Percentiles rank a stretch among this genome's conserved stretches.
phyloP scores from a whole-genome alignment of 2,329 filamentous ascomycete genomes.

The Cordyceps fumosorosea region DNA sequence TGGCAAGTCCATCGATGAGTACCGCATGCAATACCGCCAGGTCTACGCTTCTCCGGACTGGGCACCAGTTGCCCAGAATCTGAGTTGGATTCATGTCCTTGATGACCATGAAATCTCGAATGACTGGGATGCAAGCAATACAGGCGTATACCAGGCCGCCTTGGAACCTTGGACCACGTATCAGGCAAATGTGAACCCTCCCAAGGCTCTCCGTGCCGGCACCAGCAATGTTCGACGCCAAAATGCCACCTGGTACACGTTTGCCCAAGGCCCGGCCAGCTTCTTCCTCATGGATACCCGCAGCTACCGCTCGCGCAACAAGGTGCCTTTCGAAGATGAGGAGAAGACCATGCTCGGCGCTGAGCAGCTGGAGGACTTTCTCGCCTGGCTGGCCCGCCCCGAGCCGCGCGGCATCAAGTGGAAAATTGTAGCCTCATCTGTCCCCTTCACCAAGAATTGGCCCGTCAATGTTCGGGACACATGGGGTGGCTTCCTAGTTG shows the following conservation, averaged over 20 bases:
- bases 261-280: slow-evolving; percentile 80
- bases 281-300: slow-evolving; percentile 96
- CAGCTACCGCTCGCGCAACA: slow-evolving; percentile 69
- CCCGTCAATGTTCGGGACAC: slow-evolving; percentile 80
- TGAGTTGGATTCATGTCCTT: slow-evolving; percentile 97
- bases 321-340: slow-evolving; percentile 49
- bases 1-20: slow-evolving; percentile 65
- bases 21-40: slow-evolving; percentile 85
- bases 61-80: slow-evolving; percentile 62
- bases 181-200: slow-evolving; percentile 79
- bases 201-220: slow-evolving; percentile 48
- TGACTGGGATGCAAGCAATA: slow-evolving; percentile 80
- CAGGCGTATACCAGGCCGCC: slow-evolving; percentile 71
- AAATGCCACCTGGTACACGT: slow-evolving; percentile 78
- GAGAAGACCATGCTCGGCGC: slow-evolving; percentile 83
- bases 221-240: slow-evolving; percentile 29
- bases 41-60: slow-evolving; percentile 96
- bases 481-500: slow-evolving; percentile 84
- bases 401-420: slow-evolving; percentile 75
- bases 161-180: slow-evolving; percentile 83
- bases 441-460: slow-evolving; percentile 98
- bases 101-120: slow-evolving; percentile 97
- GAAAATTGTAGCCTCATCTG: slow-evolving; percentile 87
- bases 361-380: slow-evolving; percentile 70
- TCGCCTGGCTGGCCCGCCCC: slow-evolving; percentile 66